Base-by-base conservation (phyloP, 2,329 filamentous ascomycete genomes). In the Clarireedia sp. region DNA sequence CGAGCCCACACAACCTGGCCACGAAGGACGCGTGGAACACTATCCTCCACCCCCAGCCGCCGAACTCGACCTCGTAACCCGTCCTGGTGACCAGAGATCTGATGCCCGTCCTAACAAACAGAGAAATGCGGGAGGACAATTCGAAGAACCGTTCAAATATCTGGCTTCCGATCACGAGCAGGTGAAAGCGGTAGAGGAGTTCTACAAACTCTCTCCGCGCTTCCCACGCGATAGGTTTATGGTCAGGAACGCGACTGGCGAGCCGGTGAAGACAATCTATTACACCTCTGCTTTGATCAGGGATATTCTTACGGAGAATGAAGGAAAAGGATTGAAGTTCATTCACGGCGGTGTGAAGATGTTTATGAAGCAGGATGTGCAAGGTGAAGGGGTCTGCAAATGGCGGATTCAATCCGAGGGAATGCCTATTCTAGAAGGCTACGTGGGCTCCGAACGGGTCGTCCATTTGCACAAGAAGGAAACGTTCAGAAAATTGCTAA, bases 341-440 rank as follows among this genome's bases (percentile, higher is more conserved):
- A 88, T 99, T 49, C 94, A 99, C 72, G 92, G 87, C 50, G 94
- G 94, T 61, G 91, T 99, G 36, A 95, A 95, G 74, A 97, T 97
- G 90, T 99, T 95, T 70, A 94, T 97, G 77, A 96, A 95, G 76
- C 92, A 97, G 71, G 90, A 96, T 67, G 87, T 89, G 0, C 91
- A 95, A 57, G 87, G 85, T 5, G 85, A 86, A 37, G 86, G 91
- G 54, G 87, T 94, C 36, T 96, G 91, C 75, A 82, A 86, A 57
- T 99, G 94, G 94, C 84, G 94, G 47, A 94, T 99, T 64, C 94
- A 99, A 76, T 88, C 86, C 12, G 94, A 99, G 72, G 94, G 94
- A 23, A 83, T 99, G 74, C 84, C 87, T 9, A 90, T 99, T 62
- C 78, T 96, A 37, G 88, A 96, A 68, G 88, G 89, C 24, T 97